Evolutionary conservation across 2,329 filamentous ascomycete genomes (phyloP).

Genomic region (Alternaria angustiovoidea): DNA sequence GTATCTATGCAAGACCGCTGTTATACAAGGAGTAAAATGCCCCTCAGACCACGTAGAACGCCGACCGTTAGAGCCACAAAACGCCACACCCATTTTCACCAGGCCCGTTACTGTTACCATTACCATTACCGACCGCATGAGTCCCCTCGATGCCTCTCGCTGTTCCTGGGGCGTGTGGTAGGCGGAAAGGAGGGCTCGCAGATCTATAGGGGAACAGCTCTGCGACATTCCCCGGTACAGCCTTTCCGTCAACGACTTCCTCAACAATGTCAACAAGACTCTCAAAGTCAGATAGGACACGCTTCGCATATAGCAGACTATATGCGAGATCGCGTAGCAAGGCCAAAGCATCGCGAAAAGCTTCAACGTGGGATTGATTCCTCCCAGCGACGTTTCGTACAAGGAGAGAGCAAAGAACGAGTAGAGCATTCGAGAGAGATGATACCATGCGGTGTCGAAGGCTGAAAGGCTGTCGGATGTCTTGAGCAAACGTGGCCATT

Average conservation of each 20-base stretch:
- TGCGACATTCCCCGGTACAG: slow-evolving; percentile 22
- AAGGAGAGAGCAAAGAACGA: slow-evolving; percentile 30
- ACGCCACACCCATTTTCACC: not conserved
- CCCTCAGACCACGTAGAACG: not conserved
- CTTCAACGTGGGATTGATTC: slow-evolving; percentile 16
- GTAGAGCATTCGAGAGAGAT: slow-evolving; percentile 29
- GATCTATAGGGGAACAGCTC: slow-evolving; percentile 36
- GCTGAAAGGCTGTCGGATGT: slow-evolving; percentile 14
- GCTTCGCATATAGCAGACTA: slow-evolving; percentile 25
- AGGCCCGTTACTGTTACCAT: not conserved
- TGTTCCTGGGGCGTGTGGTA: not conserved
- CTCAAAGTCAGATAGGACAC: slow-evolving; percentile 33
- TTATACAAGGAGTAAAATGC: not conserved
- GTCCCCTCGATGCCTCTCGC: not conserved
- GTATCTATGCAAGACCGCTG: slow-evolving; percentile 3
- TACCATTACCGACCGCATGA: not conserved
- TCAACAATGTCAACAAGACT: slow-evolving; percentile 20
- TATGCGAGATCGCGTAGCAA: slow-evolving; percentile 27
- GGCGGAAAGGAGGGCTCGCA: slow-evolving; percentile 18
- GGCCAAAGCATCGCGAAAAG: slow-evolving; percentile 21
- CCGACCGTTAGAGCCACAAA: slow-evolving; percentile 3
- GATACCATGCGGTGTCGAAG: slow-evolving; percentile 29
- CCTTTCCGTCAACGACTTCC: slow-evolving; percentile 1
- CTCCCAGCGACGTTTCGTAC: slow-evolving; percentile 17
- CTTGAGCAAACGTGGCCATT: slow-evolving; percentile 14